Conservation (phyloP, 208 protist genomes). For the Leptomonas seymouri region DNA sequence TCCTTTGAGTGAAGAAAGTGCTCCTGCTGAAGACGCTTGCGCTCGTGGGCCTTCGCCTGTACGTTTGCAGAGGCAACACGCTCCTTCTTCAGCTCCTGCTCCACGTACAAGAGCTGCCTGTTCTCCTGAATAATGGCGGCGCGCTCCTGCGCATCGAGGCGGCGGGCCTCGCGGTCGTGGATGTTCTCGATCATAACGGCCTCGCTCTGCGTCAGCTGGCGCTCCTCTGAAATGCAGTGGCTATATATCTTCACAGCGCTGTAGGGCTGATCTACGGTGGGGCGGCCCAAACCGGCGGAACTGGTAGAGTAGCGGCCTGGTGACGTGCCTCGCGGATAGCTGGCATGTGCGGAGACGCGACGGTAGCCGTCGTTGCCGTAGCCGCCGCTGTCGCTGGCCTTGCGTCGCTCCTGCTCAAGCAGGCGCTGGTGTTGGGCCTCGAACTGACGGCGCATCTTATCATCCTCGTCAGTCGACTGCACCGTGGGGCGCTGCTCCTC, state of each 20-base stretch:
- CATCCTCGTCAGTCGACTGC: slow-evolving; percentile 27
- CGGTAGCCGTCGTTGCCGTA: slow-evolving; percentile 19
- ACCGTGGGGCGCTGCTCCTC: slow-evolving; percentile 4
- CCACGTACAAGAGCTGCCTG: slow-evolving; percentile 40
- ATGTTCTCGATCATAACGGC: slow-evolving; percentile 53
- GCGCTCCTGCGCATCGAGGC: slow-evolving; percentile 43
- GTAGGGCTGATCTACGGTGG: slow-evolving; percentile 18
- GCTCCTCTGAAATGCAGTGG: slow-evolving; percentile 42
- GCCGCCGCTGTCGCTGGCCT: slow-evolving; percentile 13
- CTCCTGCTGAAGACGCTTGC: slow-evolving; percentile 29
- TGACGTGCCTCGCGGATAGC: slow-evolving; percentile 4
- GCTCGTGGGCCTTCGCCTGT: slow-evolving; percentile 37
- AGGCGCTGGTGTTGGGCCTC: slow-evolving; percentile 36
- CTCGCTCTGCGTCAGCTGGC: slow-evolving; percentile 43
- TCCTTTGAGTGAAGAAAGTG: slow-evolving; percentile 32
- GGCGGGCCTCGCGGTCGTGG: slow-evolving; percentile 55
- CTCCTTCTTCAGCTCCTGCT: slow-evolving; percentile 41
- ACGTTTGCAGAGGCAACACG: slow-evolving; percentile 17
- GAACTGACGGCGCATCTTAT: slow-evolving; percentile 39
- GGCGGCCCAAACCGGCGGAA: slow-evolving; percentile 12
- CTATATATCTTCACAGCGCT: slow-evolving; percentile 57
- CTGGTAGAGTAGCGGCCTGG: slow-evolving; percentile 20
- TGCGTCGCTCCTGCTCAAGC: slow-evolving; percentile 32
- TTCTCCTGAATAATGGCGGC: slow-evolving; percentile 37
- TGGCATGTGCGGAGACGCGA: slow-evolving; percentile 16